Evolutionary conservation across 1,284 basidiomycete species (phyloP).

Genomic region (Ceratobasidium sp.): DNA sequence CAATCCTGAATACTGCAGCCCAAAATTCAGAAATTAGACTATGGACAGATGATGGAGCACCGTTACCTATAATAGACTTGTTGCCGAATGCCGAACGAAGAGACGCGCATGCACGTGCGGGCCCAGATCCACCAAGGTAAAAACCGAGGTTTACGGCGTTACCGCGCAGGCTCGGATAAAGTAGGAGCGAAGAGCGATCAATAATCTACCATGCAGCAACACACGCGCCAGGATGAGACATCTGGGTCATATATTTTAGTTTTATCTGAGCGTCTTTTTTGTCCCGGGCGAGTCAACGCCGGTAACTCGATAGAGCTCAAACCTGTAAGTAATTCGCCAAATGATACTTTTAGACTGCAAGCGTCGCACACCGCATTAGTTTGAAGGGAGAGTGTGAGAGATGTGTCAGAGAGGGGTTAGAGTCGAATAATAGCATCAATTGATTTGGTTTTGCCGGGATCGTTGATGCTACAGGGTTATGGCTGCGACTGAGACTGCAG

Average conservation of each 20-base stretch:
- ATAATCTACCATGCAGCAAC: too few relatives aligned
- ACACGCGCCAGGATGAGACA: too few relatives aligned
- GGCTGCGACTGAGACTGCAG: too few relatives aligned
- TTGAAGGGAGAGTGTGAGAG: not conserved
- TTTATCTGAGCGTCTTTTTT: not conserved
- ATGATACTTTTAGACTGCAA: not conserved
- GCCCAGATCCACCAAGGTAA: not conserved
- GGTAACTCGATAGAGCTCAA: constrained; percentile 25
- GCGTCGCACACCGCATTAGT: not conserved
- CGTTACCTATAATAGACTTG: not conserved
- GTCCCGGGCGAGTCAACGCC: not conserved
- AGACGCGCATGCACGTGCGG: not conserved
- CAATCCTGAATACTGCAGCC: not conserved
- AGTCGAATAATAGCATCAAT: not conserved
- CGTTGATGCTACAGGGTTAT: too few relatives aligned
- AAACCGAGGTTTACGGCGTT: not conserved
- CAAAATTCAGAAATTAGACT: not conserved
- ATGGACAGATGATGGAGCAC: not conserved
- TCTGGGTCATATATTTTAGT: not conserved
- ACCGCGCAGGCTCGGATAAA: too few relatives aligned
- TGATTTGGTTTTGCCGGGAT: not conserved
- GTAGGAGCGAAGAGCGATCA: too few relatives aligned
- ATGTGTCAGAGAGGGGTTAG: not conserved
- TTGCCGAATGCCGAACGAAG: not conserved
- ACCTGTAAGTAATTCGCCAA: not conserved